phyloP scores from a whole-genome alignment of 495 filamentous ascomycete species.

The Penicillium fimorum region DNA sequence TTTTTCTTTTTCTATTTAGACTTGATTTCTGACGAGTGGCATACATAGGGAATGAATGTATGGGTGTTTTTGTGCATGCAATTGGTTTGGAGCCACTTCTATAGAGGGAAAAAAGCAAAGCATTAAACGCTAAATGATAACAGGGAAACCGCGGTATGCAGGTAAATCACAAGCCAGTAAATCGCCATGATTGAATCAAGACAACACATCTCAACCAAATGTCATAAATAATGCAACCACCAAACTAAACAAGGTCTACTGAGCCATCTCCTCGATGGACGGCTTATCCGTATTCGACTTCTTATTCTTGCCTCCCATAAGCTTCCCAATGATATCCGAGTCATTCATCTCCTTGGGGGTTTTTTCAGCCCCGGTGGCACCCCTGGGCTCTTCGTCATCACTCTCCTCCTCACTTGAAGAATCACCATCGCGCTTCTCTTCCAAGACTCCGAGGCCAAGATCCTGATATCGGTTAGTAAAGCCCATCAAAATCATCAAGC shows the following conservation, averaged over 20 bases:
- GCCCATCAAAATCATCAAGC: not conserved
- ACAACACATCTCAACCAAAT: not conserved
- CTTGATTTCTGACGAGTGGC: slow-evolving; percentile 14
- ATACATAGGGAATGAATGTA: slow-evolving; percentile 8
- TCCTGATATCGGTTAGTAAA: slow-evolving; percentile 33
- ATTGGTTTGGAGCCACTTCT: not conserved
- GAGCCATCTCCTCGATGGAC: slow-evolving; percentile 43
- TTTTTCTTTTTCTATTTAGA: slow-evolving; percentile 19
- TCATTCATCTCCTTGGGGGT: slow-evolving; percentile 21
- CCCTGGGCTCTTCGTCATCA: slow-evolving; percentile 15
- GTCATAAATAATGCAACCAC: not conserved
- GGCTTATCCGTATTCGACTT: slow-evolving; percentile 35
- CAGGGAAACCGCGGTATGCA: not conserved
- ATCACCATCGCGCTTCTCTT: slow-evolving; percentile 39
- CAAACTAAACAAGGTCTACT: slow-evolving; percentile 12
- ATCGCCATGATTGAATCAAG: slow-evolving; percentile 1
- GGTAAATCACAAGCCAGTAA: not conserved
- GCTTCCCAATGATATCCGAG: slow-evolving; percentile 38
- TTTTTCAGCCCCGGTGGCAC: slow-evolving; percentile 2
- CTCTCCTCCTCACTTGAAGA: slow-evolving; percentile 19
- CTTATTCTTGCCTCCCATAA: slow-evolving; percentile 42
- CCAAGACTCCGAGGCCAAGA: slow-evolving; percentile 52
- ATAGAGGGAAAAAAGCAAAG: not conserved
- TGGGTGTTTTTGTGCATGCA: not conserved
- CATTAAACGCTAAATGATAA: slow-evolving; percentile 5